Conservation (phyloP, 345 rosid genomes). For the Eutrema japonicum region DNA sequence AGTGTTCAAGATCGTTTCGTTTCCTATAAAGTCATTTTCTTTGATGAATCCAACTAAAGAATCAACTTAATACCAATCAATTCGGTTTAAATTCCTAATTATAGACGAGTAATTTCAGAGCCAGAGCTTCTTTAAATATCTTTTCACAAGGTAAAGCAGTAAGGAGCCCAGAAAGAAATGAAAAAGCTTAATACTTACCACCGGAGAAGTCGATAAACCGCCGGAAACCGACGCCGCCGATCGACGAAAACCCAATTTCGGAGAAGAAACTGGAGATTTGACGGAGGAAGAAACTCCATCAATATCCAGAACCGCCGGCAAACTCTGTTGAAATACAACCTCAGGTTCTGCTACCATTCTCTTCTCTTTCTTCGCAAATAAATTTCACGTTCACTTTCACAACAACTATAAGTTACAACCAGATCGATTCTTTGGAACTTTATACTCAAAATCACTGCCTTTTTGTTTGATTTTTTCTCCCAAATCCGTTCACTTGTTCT, state of each 20-base stretch:
- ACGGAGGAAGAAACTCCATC: constrained; percentile 33
- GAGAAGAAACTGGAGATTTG: constrained; percentile 49
- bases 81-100: background rate
- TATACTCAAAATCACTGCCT: constrained; percentile 21
- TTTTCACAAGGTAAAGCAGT: background rate
- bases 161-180: background rate
- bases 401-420: background rate
- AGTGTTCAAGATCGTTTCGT: background rate
- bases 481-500: constrained; percentile 17
- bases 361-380: constrained; percentile 23
- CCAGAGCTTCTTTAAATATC: background rate
- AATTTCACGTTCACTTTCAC: constrained; percentile 4
- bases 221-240: constrained; percentile 51
- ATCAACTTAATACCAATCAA: constrained; percentile 9
- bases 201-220: constrained; percentile 48
- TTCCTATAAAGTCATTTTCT: background rate
- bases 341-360: constrained; percentile 74
- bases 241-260: constrained; percentile 43
- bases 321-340: constrained; percentile 60
- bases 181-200: constrained; percentile 45
- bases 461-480: background rate
- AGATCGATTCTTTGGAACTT: constrained; percentile 9
- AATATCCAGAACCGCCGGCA: constrained; percentile 57
- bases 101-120: background rate
- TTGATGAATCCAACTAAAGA: background rate